Evolutionary conservation across 2,329 filamentous ascomycete species (phyloP).

Genomic region (Ceratocystis papillata): DNA sequence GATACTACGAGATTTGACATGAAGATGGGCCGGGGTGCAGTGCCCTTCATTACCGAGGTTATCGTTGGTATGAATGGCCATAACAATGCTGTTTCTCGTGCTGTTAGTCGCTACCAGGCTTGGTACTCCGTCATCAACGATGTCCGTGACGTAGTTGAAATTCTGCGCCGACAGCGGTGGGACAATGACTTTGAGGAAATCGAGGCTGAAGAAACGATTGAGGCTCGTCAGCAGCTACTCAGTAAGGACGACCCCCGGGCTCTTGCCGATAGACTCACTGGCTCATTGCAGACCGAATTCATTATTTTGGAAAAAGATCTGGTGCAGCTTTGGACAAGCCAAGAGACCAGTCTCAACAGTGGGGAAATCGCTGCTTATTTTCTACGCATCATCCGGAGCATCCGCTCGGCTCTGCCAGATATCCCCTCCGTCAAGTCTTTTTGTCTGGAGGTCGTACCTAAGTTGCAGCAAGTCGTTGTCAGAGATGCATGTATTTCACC

Average conservation of each 20-base stretch:
- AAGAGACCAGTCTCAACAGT: conserved; percentile 38
- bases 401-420: conserved; percentile 55
- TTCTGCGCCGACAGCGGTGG: conserved; percentile 59
- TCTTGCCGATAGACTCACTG: conserved; percentile 49
- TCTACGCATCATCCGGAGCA: conserved; percentile 61
- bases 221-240: conserved; percentile 54
- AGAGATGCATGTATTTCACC: conserved; percentile 40
- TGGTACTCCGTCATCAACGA: conserved; percentile 68
- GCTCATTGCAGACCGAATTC: conserved; percentile 48
- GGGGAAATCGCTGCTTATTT: conserved; percentile 53
- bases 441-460: conserved; percentile 49
- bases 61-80: conserved; percentile 61
- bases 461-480: conserved; percentile 54
- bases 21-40: conserved; percentile 55
- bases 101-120: conserved; percentile 52
- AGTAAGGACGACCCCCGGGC: conserved; percentile 60
- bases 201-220: conserved; percentile 61
- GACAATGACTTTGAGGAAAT: conserved; percentile 64
- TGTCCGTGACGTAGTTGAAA: conserved; percentile 50
- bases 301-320: conserved; percentile 48
- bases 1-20: conserved; percentile 45
- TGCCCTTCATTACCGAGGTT: conserved; percentile 57
- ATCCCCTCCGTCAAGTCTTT: conserved; percentile 43
- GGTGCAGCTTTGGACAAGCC: conserved; percentile 39
- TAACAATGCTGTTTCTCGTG: conserved; percentile 52